Evolutionary conservation across 441 rosid genomes (phyloP), one percentile per base, ranked within the genome.

Genomic region (Breynia disticha): DNA sequence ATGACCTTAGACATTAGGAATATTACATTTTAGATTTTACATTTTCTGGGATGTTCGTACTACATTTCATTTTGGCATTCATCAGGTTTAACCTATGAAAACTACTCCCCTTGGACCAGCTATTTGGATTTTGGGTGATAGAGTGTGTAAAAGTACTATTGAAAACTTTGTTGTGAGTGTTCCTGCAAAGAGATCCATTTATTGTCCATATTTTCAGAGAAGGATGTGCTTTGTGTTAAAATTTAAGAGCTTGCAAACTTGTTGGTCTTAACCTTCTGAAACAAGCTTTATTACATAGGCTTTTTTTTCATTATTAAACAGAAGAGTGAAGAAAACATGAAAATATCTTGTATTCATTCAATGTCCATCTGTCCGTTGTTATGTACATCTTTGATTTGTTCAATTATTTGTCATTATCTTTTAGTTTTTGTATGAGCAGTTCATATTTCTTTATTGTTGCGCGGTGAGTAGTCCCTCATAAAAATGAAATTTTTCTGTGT

Each of bases 401-500:
- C 35, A 28, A 4, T 28, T 9, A 5, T 28, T 5, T 28, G 13
- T 9, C 44, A 41, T 4, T 41, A 24, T 20, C 39, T 28, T 18
- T 50, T 10, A 12, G 9, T n/a, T 13, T 37, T 24, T 24, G 4
- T n/a, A 5, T 47, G 5, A 9, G 15, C 19, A 44, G 21, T 11
- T 11, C 13, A 18, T 16, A 48, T 13, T 52, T 15, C 24, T 35
- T 17, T 42, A 35, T 11, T 52, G 20, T 46, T 51, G 13, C 15
- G 13, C 9, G 44, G n/a, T 13, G 50, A 52, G 37, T 56, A 61
- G 16, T 45, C 39, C 39, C 46, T 41, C 44, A 41, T 41, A 7
- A 41, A 41, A 41, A 4, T 41, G 44, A 28, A 28, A 28, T 57
- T 70, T 52, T 32, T 42, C 16, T 67, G 41, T 59, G 16, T 57